phyloP scores from a whole-genome alignment of 805 yeast genomes.

The Kluyveromyces lactis region DNA sequence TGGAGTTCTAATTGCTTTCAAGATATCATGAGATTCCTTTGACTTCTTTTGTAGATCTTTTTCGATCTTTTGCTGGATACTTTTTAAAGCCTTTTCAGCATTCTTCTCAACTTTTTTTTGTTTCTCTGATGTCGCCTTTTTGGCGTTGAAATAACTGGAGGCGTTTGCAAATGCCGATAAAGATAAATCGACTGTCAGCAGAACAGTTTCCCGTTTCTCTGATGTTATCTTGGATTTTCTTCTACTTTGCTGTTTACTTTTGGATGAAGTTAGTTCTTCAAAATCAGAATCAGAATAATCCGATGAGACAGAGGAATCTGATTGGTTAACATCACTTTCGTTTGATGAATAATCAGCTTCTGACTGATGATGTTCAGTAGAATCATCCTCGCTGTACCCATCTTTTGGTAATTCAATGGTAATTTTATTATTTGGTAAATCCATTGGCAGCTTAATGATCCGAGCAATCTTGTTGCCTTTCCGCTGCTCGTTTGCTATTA shows the following conservation, averaged over 20 bases:
- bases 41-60: conserved; percentile 60
- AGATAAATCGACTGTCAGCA: conserved; percentile 52
- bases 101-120: conserved; percentile 74
- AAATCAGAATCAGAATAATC: conserved; percentile 11
- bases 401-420: conserved; percentile 47
- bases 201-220: too few relatives aligned
- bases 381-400: conserved; percentile 23
- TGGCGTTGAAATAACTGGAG: conserved; percentile 66
- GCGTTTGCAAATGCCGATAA: conserved; percentile 87
- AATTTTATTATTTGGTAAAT: conserved; percentile 60
- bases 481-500: conserved; percentile 59
- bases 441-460: conserved; percentile 56
- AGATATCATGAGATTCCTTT: conserved; percentile 45
- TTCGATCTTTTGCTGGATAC: conserved; percentile 70
- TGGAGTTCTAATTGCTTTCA: conserved; percentile 57
- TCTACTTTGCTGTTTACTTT: conserved; percentile 7
- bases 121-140: conserved; percentile 67
- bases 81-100: conserved; percentile 68
- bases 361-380: conserved; percentile 21
- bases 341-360: conserved; percentile 28
- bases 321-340: conserved; percentile 12
- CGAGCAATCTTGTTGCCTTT: conserved; percentile 59
- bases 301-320: conserved; percentile 17
- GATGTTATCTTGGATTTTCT: conserved; percentile 31
- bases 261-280: background rate